A percentile compares a stretch with the other conserved stretches of the same genome.
Conservation (phyloP, 495 filamentous ascomycete species). For the Sordaria brevicollis region DNA sequence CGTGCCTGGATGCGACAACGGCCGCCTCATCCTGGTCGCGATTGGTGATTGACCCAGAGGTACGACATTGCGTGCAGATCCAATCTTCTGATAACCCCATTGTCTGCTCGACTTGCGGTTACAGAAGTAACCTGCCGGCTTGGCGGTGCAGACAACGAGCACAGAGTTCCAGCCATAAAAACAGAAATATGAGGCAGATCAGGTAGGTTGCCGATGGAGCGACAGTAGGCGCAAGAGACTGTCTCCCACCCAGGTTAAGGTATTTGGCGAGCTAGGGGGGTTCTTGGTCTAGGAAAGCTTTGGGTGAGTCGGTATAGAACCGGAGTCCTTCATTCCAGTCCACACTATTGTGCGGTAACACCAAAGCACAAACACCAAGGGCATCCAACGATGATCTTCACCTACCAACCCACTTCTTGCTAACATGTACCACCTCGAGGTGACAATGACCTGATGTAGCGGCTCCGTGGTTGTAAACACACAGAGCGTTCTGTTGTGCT, state of each 20-base stretch:
- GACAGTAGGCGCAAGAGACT: neutral
- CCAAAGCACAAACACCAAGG: neutral
- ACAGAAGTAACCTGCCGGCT: neutral
- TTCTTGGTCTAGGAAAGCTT: neutral
- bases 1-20: neutral
- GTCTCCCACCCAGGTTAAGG: neutral
- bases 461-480: neutral
- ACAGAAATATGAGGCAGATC: neutral
- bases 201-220: neutral
- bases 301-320: neutral
- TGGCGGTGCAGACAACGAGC: neutral
- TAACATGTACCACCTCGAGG: neutral
- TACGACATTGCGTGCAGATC: neutral
- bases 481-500: neutral
- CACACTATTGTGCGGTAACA: neutral
- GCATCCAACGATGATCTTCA: neutral
- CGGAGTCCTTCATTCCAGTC: neutral
- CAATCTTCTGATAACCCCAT: neutral
- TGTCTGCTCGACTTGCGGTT: neutral
- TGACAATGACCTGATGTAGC: neutral
- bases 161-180: neutral
- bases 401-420: neutral
- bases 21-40: neutral
- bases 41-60: neutral
- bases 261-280: neutral